Base-by-base conservation (phyloP, 2,329 filamentous ascomycete species). In the Sarocladiaceae sp. region DNA sequence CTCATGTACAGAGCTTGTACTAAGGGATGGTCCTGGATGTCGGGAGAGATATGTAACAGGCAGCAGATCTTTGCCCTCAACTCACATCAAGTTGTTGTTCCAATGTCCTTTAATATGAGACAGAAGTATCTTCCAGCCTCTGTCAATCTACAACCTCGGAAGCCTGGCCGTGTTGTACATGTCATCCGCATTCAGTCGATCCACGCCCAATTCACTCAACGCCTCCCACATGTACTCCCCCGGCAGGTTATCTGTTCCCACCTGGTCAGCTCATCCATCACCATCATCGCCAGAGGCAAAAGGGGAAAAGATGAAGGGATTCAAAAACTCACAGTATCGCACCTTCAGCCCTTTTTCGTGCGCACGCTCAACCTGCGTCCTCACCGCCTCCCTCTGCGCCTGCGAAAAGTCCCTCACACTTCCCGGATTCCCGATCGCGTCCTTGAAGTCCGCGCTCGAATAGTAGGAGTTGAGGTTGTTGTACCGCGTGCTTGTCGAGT, bases 181-280 rank as follows among this genome's bases (percentile, higher is more conserved):
- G 42, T 50, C 48, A 23, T 50, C 48, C 6, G 48, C 46, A 34
- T 50, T 50, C 29, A 50, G 32, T 26, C 47, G 43, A 33, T 50
- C 48, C 3, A 50, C 48, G 13, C 46, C 48, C 7, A 50, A 37
- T 6, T 43, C 48, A 4, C 39, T 39, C 19, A 50, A 12, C 5
- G 48, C 23, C 44, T 50, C 48, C 48, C 48, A 50, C 48, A 50
- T 50, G 44, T 48, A 50, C 18, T 50, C 48, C 13, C 48, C 49
- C 2, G 49, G 49, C 26, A 49, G 19, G 19, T 50, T 45, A 13
- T 41, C 37, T 41, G 13, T 35, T 35, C 6, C 21, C 4, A 39
- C 20, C 13, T 21, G 11, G 26, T 9, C 19, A 49, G 24, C n/a
- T n/a, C n/a, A n/a, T n/a, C n/a, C n/a, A n/a, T 26, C 23, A 20